Evolutionary conservation across 257 asterid genomes (phyloP), one percentile per base, ranked within the genome.

Genomic region (Osmanthus fragrans): DNA sequence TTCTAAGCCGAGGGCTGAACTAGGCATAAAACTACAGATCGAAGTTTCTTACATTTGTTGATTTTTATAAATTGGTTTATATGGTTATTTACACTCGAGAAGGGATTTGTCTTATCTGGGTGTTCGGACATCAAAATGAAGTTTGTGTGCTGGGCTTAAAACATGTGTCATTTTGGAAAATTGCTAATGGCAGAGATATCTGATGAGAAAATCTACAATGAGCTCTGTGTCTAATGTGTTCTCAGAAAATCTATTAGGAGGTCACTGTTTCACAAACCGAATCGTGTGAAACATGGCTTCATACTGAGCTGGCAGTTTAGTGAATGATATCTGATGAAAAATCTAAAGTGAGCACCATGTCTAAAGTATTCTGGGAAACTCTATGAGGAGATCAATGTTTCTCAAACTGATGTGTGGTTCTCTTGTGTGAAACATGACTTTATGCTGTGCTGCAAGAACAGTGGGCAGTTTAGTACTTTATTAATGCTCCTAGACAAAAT

Each of bases 1-100:
- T 0, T 85, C 99, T 83, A 94, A 92, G 91, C 96, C 92, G 23
- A 87, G 96, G 84, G 82, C 81, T 72, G 92, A 87, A 76, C 74
- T 91, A 76, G 88, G 77, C 64, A 64, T 80, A 66, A 83, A 77
- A 70, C 16, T 64, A 77, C 89, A 80, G 66, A 67, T 47, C 73
- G 80, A 77, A 77, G 82, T 49, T 80, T 76, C 77, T 65, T 78
- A 70, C 25, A 75, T 73, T 67, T 85, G 76, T 72, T 86, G 77
- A 83, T 25, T 74, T 74, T 65, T 54, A 25, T 15, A 42, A 23
- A 72, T 68, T 30, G 47, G 73, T 70, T 80, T 70, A 25, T 51
- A 65, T 70, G 74, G 70, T 73, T 49, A 42, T 40, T 69, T 64
- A 49, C 74, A 75, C 16, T 27, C 73, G 34, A 5, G 74, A 29